Base-by-base conservation (phyloP, 495 filamentous ascomycete species). In the Penicillium waksmanii region DNA sequence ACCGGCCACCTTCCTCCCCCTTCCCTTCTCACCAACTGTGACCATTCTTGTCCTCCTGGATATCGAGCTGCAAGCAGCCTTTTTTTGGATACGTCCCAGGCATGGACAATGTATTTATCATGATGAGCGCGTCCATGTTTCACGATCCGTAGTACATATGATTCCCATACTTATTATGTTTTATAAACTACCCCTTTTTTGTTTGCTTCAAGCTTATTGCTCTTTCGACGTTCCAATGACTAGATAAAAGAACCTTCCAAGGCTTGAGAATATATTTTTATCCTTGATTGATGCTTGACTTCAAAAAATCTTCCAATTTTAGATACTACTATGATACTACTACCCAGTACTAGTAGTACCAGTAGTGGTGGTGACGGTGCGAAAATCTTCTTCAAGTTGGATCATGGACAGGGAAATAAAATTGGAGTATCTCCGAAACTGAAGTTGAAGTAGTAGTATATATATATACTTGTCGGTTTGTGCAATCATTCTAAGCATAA, bases 91-190 rank as follows among this genome's bases (percentile, higher is more conserved):
- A 49, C 15, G 31, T 49, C 42, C 25, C 53, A 44, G 33, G 31
- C 31, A 50, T 40, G 38, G 50, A 53, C 11, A 15, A 18, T 31
- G 7, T 52, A 42, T 44, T 55, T 44, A 3, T 53, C 51, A 36
- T 44, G 43, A 46, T 15, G 48, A 17, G 36, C 55, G 55, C 53
- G 52, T 51, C 43, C 44, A 63, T 56, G 61, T 51, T 55, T 59
- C 34, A 65, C 49, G 63, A 65, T 56, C 19, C 21, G 33, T 52
- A 19, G 59, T 62, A 65, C 53, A 58, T 65, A 61, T 52, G 53
- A 56, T 62, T 64, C 61, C 58, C 49, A 62, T 25, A 62, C 15
- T 50, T 53, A 33, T 57, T 51, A 36, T 65, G 55, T 65, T 27
- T 49, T 59, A 58, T 65, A 58, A 36, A 38, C 11, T n/a, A 53